Base-by-base conservation (phyloP, 768 basidiomycete genomes). In the Hydnum rufescens region DNA sequence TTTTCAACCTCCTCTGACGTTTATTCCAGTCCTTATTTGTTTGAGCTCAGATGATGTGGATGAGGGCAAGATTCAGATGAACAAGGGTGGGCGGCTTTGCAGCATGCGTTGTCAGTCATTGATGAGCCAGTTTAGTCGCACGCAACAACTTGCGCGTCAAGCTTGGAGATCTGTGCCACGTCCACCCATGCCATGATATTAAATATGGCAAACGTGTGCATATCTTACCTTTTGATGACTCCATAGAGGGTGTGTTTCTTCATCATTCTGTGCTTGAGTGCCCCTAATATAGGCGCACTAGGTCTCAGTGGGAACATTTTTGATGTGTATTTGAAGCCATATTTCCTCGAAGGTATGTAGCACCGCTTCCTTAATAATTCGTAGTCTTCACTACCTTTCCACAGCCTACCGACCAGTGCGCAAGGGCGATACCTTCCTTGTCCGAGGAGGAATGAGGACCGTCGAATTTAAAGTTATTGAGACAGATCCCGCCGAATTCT, bases 381-480 rank as follows among this genome's bases (percentile, higher is more conserved):
- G 53, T 51, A 18, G 13, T 26, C 56, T 58, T 59, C 57, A 16
- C 26, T 54, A 79, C n/a, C n/a, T n/a, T n/a, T n/a, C n/a, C n/a
- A n/a, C n/a, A n/a, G 83, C 82, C n/a, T 93, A 93, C 69, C 82
- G 89, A 30, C 89, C 89, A 22, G 80, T 96, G 48, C 82, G 90
- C 63, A 93, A 90, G 71, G 95, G 93, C 51, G 95, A 99, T 64
- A 96, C 93, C 22, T 99, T 99, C 82, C 83, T 97, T 52, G 92
- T 96, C 58, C 85, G 93, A 59, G 95, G 95, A 60, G 93, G 92
- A 55, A 93, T 95, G 85, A 74, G 93, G 59, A 92, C 89, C 49
- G 93, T 97, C 42, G 95, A 99, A 68, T 99, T 99, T 74, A 99
- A 99, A 67, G 87, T 97, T 51, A 82, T 97, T 59, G 95, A 97